These are phyloP conservation scores for Lophiostoma macrostomum DNA, from an alignment of 495 filamentous ascomycete species.

Conservation along the genomic window DNA sequence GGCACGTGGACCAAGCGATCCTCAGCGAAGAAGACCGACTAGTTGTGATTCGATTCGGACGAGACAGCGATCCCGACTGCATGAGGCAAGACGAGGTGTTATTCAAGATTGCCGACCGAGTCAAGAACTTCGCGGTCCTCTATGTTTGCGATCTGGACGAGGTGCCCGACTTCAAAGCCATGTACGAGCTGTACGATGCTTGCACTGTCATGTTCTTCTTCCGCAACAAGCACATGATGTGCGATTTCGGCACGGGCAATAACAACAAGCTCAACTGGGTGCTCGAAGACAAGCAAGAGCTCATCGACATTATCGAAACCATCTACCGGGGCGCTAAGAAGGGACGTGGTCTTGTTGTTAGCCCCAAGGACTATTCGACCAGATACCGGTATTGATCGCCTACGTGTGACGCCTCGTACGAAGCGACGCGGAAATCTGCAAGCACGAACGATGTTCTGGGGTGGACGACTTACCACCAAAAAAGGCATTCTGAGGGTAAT, in stretches of 20 bases:
- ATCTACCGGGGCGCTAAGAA: slow-evolving; percentile 98
- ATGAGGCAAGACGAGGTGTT: slow-evolving; percentile 23
- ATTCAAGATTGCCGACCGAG: slow-evolving; percentile 58
- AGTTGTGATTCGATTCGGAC: slow-evolving; percentile 91
- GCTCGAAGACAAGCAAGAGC: slow-evolving; percentile 94
- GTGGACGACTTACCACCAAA: too few species aligned
- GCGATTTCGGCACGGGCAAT: slow-evolving; percentile 93
- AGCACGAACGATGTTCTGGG: too few species aligned
- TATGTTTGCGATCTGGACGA: slow-evolving; percentile 96
- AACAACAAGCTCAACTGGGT: slow-evolving; percentile 99
- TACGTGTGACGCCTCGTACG: neutral
- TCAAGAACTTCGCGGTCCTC: slow-evolving; percentile 83
- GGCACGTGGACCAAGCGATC: slow-evolving; percentile 95
- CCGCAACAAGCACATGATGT: slow-evolving; percentile 98
- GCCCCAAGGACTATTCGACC: slow-evolving; percentile 66
- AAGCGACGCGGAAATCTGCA: too few species aligned
- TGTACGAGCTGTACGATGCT: slow-evolving; percentile 70
- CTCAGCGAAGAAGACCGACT: slow-evolving; percentile 79
- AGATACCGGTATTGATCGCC: slow-evolving; percentile 33
- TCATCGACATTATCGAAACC: slow-evolving; percentile 98
- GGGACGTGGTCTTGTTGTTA: slow-evolving; percentile 90
- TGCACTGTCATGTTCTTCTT: slow-evolving; percentile 83
- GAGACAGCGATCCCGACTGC: slow-evolving; percentile 66
- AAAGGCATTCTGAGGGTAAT: too few species aligned
- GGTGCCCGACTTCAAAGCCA: slow-evolving; percentile 93